A percentile compares a stretch with the other conserved stretches of the same genome.
Evolutionary conservation across 2,329 filamentous ascomycete genomes (phyloP).

Genomic region (Capronia americana): DNA sequence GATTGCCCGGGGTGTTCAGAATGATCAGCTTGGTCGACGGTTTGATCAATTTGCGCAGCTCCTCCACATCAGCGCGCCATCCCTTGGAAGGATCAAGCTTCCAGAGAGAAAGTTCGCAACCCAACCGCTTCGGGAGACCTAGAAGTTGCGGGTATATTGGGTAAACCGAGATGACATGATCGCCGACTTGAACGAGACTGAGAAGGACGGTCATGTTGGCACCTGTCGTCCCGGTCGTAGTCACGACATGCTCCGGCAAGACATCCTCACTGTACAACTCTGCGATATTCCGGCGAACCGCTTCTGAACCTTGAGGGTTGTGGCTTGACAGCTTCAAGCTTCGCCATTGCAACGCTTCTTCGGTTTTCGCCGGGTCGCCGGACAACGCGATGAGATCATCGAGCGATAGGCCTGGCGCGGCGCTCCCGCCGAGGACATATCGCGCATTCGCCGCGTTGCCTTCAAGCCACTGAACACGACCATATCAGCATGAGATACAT

Average conservation of each 20-base stretch:
- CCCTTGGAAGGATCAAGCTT: conserved; percentile 67
- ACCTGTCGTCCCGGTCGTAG: conserved; percentile 79
- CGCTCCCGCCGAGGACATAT: conserved; percentile 34
- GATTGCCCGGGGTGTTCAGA: conserved; percentile 81
- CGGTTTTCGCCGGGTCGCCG: conserved; percentile 45
- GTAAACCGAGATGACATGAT: conserved; percentile 86
- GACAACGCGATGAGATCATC: conserved; percentile 68
- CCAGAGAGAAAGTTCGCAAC: conserved; percentile 80
- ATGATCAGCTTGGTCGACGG: conserved; percentile 63
- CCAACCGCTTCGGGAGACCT: conserved; percentile 72
- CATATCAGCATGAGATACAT: background rate
- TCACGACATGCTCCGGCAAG: conserved; percentile 70
- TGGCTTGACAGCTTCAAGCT: conserved; percentile 39
- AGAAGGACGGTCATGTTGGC: conserved; percentile 82
- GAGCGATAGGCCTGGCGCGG: conserved; percentile 67
- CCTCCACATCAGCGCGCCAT: conserved; percentile 70
- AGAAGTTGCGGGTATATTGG: conserved; percentile 89
- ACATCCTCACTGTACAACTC: conserved; percentile 38
- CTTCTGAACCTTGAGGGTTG: conserved; percentile 39
- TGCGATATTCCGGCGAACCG: conserved; percentile 42
- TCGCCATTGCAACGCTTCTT: conserved; percentile 32
- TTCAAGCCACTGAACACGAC: conserved; percentile 29
- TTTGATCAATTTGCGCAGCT: conserved; percentile 67
- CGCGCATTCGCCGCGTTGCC: conserved; percentile 22
- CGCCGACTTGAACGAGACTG: conserved; percentile 69